A percentile compares a stretch with the other conserved stretches of the same genome.
Evolutionary conservation across 129 eudicot species (phyloP).

Genomic region (sunflower (Helianthus annuus)): DNA sequence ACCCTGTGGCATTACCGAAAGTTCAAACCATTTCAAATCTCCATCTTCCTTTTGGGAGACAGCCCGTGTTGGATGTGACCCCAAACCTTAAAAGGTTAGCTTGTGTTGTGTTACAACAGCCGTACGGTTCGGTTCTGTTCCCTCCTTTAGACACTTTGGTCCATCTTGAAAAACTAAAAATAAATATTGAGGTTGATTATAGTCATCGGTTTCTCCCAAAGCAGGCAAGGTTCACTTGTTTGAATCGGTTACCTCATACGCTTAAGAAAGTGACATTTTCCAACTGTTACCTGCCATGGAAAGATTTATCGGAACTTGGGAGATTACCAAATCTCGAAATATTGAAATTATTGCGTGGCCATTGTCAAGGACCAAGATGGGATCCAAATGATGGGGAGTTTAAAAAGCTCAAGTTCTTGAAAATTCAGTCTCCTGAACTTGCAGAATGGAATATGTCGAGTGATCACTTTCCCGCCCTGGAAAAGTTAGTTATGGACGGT

Average conservation of each 20-base stretch:
- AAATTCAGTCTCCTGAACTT: conserved; percentile 26
- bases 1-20: conserved; percentile 12
- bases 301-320: conserved; percentile 30
- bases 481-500: conserved; percentile 13
- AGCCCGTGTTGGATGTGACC: conserved; percentile 21
- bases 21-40: conserved; percentile 24
- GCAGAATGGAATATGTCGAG: conserved; percentile 28
- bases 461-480: conserved; percentile 37
- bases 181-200: neutral
- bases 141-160: conserved; percentile 11
- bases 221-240: neutral
- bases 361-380: conserved; percentile 36
- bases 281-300: conserved; percentile 29
- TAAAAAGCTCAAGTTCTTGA: conserved; percentile 35
- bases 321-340: conserved; percentile 41
- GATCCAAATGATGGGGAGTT: conserved; percentile 39
- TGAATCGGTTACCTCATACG: conserved; percentile 29
- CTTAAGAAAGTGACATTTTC: conserved; percentile 38
- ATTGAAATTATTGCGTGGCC: conserved; percentile 26
- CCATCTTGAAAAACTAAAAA: conserved; percentile 32
- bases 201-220: neutral
- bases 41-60: conserved; percentile 5
- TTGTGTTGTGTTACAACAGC: neutral
- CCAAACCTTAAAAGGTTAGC: conserved; percentile 32
- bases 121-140: conserved; percentile 2